Conservation (phyloP, 2,329 filamentous ascomycete species). For the Penicillium sp. region DNA sequence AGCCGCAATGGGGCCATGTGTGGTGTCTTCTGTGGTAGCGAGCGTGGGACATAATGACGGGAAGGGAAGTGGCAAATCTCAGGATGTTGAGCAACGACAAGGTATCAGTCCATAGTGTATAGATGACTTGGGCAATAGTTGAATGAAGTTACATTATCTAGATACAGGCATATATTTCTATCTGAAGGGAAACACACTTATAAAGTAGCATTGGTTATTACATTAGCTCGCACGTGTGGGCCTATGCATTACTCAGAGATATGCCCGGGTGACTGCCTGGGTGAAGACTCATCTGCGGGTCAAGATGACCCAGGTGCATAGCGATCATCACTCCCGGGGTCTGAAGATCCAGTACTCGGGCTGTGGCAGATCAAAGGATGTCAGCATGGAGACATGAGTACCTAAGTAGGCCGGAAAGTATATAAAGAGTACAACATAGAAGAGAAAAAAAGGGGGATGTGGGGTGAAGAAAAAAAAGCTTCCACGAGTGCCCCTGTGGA, state of each 20-base stretch:
- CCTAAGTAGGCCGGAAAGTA: too few species aligned
- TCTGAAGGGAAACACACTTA: conserved; percentile 12
- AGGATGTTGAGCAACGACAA: neutral
- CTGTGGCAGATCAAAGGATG: neutral
- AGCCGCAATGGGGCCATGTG: conserved; percentile 39
- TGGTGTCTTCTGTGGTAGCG: conserved; percentile 35
- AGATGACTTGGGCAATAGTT: neutral
- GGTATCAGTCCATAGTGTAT: conserved; percentile 1
- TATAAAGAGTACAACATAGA: neutral
- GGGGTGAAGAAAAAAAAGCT: neutral
- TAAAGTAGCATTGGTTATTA: conserved; percentile 10
- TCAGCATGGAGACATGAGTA: neutral
- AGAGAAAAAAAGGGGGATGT: neutral
- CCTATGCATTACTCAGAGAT: neutral
- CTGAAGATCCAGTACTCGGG: neutral
- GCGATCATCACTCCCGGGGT: neutral
- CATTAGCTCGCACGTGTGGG: conserved; percentile 1
- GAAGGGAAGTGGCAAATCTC: neutral
- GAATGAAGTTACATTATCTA: neutral
- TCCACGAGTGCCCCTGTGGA: neutral
- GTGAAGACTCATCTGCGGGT: conserved; percentile 18
- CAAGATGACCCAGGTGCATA: conserved; percentile 12
- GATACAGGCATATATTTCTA: neutral
- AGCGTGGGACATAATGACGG: conserved; percentile 26
- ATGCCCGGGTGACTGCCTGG: conserved; percentile 18